Evolutionary conservation across 1,284 basidiomycete species (phyloP), one percentile per base, ranked within the genome.

Genomic region (Erythrobasidium hasegawianum): DNA sequence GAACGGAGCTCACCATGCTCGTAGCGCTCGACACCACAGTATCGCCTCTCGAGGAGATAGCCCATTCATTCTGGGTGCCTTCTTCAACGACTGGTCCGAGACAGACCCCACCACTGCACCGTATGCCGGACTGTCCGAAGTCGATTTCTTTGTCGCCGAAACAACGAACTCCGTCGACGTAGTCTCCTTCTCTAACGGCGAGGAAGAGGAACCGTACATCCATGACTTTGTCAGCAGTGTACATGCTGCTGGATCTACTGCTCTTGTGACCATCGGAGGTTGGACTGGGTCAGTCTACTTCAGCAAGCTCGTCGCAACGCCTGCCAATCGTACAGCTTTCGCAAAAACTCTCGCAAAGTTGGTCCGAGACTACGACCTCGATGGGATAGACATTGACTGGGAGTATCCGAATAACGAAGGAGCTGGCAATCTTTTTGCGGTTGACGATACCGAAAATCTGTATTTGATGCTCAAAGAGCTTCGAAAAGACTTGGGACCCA

Each of bases 381-480:
- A 92, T 73, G 91, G 92, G 16, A 13, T 24, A n/a, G 38, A 43
- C 26, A 13, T 59, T 11, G 57, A 59, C 20, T 59, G 57, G 57
- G 57, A 59, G 18, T 20, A 59, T 78, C 81, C 16, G 72, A 69
- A 58, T 1, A 60, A 70, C 27, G 5, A 5, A 5, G 43, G 43
- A 14, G 67, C 64, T 26, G 71, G 84, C 20, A 93, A 93, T 76
- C 73, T 72, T 38, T 80, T 85, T 64, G 81, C 80, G 53, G 68
- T 81, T 0, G 67, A 78, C 43, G 92, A 95, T 77, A 81, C 85
- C 0, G 79, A 80, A 24, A 87, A 92, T 76, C 87, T 86, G 77
- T 81, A 94, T 61, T 69, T 77, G n/a, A 89, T 94, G 78, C 81
- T 94, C 38, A 79, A 82, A 68, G 77, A 83, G 27, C 81, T 94